These are phyloP conservation scores for Rosa chinensis DNA, from an alignment of 306 rosid species.

Conservation along the genomic window DNA sequence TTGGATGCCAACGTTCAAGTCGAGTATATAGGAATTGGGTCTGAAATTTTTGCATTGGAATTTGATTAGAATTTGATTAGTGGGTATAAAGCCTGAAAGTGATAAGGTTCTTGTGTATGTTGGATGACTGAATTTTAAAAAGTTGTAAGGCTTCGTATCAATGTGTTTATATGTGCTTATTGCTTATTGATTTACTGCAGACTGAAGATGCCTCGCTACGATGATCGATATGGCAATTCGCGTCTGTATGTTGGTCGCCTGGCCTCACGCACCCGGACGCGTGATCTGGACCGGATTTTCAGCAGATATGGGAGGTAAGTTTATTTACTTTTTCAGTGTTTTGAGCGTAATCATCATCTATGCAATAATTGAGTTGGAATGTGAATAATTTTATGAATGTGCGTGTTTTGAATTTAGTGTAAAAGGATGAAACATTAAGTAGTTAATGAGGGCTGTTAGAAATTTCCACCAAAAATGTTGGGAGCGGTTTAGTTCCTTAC, in stretches of 20 bases:
- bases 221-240: conserved; percentile 63
- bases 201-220: conserved; percentile 74
- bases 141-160: background rate
- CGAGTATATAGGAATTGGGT: background rate
- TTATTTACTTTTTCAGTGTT: too few species aligned
- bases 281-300: conserved; percentile 67
- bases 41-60: background rate
- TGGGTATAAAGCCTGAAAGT: background rate
- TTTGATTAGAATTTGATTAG: background rate
- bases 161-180: background rate
- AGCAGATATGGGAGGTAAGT: conserved; percentile 72
- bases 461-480: conserved; percentile 28
- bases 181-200: conserved; percentile 15
- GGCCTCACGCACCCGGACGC: conserved; percentile 66
- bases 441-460: conserved; percentile 28
- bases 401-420: background rate
- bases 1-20: background rate
- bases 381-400: background rate
- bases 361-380: background rate
- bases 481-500: conserved; percentile 38
- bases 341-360: background rate
- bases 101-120: background rate
- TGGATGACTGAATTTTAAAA: conserved; percentile 3
- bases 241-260: conserved; percentile 77
- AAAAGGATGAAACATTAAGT: background rate